Conservation (phyloP, 108 stramenopile genomes). For the Mediolabrus comicus region DNA sequence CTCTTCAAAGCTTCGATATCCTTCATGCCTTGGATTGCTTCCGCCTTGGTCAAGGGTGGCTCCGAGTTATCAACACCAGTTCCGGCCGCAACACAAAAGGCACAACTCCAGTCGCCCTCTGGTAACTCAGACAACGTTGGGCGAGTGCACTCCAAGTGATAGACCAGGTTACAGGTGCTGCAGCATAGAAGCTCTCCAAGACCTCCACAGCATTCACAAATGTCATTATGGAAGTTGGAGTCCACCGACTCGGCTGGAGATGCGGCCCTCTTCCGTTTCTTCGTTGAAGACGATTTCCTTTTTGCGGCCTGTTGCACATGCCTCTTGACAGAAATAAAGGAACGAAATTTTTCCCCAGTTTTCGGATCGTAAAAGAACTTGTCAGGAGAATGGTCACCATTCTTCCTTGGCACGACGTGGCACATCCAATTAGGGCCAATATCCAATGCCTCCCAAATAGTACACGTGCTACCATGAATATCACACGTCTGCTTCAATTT, state of each 20-base stretch:
- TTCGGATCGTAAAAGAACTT: not conserved
- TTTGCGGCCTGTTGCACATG: not conserved
- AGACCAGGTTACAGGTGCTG: conserved; percentile 85
- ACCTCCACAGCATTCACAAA: conserved; percentile 56
- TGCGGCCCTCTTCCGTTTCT: not conserved
- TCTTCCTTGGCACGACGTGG: conserved; percentile 5
- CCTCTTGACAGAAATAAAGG: not conserved
- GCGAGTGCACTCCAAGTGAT: conserved; percentile 81
- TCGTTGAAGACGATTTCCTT: not conserved
- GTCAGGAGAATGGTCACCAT: not conserved
- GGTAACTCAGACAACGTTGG: conserved; percentile 62
- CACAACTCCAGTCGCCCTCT: conserved; percentile 55
- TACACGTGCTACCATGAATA: not conserved
- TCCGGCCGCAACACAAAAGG: conserved; percentile 60
- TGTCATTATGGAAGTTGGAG: conserved; percentile 45
- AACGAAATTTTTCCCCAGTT: not conserved
- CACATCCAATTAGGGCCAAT: not conserved
- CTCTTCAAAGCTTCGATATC: conserved; percentile 12
- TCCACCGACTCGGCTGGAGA: conserved; percentile 1
- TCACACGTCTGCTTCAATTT: not conserved
- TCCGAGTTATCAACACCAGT: conserved; percentile 12
- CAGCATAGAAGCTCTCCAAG: conserved; percentile 80
- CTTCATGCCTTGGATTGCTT: not conserved
- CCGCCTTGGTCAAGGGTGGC: not conserved
- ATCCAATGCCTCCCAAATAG: not conserved